Evolutionary conservation across 2,329 filamentous ascomycete genomes (phyloP), one percentile per base, ranked within the genome.

Genomic region (Fusarium tjaetaba): DNA sequence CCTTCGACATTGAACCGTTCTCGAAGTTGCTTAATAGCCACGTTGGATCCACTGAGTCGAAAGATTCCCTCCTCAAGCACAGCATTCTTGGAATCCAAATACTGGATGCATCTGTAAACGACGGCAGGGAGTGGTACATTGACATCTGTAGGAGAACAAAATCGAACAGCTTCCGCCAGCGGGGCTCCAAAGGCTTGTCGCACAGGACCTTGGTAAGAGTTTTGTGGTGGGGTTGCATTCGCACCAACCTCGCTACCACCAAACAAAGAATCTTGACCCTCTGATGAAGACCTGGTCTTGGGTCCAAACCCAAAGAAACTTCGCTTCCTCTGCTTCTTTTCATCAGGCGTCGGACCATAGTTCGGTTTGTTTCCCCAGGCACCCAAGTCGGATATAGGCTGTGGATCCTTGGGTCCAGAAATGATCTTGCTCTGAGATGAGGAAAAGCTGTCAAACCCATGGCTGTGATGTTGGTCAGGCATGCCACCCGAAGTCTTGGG

Each of bases 1-100:
- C 95, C 93, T 84, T 99, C 95, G 8, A 84, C 91, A 82, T 99
- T 98, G 85, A 99, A 99, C 5, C 95, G 92, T 80, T 98, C 96
- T 70, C 93, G 93, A 48, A 99, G 88, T 65, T 91, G 91, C 82
- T 96, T 97, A 83, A 99, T 97, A 56, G 97, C 92, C 61, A 97
- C 89, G 79, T 97, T 98, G 2, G 96, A 98, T n/a, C 96, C 96
- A 81, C 95, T 98, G 46, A 99, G 87, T 58, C 96, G 91, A 87
- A 99, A 99, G 46, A 99, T 97, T 48, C 96, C 96, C 82, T 99
- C 96, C 81, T 99, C 96, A 11, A 87, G 87, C 53, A 92, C 88
- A 16, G 95, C 96, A 71, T 93, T 90, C 84, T 95, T 95, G 11
- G 90, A 88, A 74, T 94, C 92, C 24, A 99, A 88, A 81, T 97